A percentile compares a stretch with the other conserved stretches of the same genome.
Evolutionary conservation across 257 asterid species (phyloP).

Genomic region (Marsdenia floribunda): DNA sequence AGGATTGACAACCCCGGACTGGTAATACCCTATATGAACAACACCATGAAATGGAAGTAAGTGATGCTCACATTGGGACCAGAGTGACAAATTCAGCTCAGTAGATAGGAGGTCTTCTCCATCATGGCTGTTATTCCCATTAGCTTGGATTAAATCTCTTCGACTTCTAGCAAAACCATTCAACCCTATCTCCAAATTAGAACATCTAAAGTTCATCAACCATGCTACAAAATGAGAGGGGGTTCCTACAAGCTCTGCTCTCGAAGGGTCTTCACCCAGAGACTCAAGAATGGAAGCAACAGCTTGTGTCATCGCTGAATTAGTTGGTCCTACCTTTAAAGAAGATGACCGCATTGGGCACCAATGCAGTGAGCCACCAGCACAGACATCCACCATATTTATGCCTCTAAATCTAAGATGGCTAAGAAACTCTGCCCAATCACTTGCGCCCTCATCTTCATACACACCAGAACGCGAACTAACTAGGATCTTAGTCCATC

Average conservation of each 20-base stretch:
- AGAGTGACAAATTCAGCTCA: slow-evolving; percentile 64
- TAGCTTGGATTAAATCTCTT: slow-evolving; percentile 25
- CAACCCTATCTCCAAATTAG: slow-evolving; percentile 53
- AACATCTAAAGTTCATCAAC: slow-evolving; percentile 62
- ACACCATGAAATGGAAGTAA: slow-evolving; percentile 90
- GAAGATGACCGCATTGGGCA: slow-evolving; percentile 47
- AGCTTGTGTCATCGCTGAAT: slow-evolving; percentile 49
- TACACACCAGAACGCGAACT: slow-evolving; percentile 79
- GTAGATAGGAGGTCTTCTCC: slow-evolving; percentile 40
- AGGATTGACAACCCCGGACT: slow-evolving; percentile 33
- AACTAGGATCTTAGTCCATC: slow-evolving; percentile 46
- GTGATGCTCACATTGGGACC: slow-evolving; percentile 95
- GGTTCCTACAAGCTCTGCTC: slow-evolving; percentile 72
- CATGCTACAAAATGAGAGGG: slow-evolving; percentile 70
- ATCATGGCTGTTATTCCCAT: slow-evolving; percentile 23
- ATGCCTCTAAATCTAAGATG: slow-evolving; percentile 62
- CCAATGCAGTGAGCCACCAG: slow-evolving; percentile 35
- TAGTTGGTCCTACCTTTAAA: slow-evolving; percentile 29
- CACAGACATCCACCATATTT: slow-evolving; percentile 14
- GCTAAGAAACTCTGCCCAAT: slow-evolving; percentile 71
- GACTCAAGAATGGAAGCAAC: slow-evolving; percentile 54
- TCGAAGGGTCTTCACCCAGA: slow-evolving; percentile 75
- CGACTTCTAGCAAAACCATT: slow-evolving; percentile 38
- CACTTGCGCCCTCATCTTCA: slow-evolving; percentile 40
- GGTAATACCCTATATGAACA: slow-evolving; percentile 70